phyloP scores from a whole-genome alignment of 1,284 basidiomycete genomes.

The Xerocomus alliaceus region DNA sequence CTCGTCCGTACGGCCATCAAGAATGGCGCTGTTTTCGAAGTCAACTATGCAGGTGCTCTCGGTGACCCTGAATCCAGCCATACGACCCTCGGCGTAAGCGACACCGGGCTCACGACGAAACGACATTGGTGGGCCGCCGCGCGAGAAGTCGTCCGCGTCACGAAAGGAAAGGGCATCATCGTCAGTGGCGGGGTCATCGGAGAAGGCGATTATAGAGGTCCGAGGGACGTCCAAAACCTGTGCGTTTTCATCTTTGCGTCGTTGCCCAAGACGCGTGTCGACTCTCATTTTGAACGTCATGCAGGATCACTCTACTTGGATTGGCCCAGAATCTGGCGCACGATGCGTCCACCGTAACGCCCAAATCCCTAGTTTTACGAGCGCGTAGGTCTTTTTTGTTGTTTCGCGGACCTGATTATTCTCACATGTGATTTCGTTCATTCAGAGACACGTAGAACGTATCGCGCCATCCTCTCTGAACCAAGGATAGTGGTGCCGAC shows the following conservation, averaged over 20 bases:
- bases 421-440: constrained; percentile 32
- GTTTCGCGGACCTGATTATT: too few species aligned
- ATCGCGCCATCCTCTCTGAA: constrained; percentile 76
- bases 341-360: constrained; percentile 61
- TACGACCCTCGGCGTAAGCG: constrained; percentile 54
- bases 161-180: constrained; percentile 76
- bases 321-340: constrained; percentile 71
- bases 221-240: constrained; percentile 77
- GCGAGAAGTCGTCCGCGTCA: constrained; percentile 74
- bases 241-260: constrained; percentile 43
- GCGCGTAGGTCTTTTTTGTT: constrained; percentile 60
- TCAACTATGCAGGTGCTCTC: constrained; percentile 76
- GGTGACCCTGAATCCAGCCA: constrained; percentile 58
- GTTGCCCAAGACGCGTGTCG: neutral
- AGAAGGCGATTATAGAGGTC: constrained; percentile 67
- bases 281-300: too few species aligned
- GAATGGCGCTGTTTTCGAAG: constrained; percentile 85
- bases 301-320: constrained; percentile 68
- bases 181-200: constrained; percentile 67
- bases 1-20: constrained; percentile 81
- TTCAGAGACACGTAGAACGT: constrained; percentile 62
- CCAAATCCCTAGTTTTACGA: constrained; percentile 71
- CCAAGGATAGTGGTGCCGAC: constrained; percentile 65
- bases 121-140: constrained; percentile 85
- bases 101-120: constrained; percentile 61